These are phyloP conservation scores for Lachancea meyersii DNA, from an alignment of 805 yeast genomes.

Conservation along the genomic window DNA sequence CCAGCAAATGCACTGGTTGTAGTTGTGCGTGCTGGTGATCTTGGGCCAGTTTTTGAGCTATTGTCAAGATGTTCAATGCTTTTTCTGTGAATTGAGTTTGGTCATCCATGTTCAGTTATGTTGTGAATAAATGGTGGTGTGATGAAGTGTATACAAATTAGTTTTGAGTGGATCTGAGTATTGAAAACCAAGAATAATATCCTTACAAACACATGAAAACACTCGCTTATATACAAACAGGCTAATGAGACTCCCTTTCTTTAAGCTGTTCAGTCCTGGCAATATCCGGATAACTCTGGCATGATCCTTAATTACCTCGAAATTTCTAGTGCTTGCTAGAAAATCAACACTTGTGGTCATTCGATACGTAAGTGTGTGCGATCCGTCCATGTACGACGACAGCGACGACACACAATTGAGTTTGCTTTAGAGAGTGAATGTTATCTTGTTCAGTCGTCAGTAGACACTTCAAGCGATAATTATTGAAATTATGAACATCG, in stretches of 20 bases:
- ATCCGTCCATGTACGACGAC: neutral
- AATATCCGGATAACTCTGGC: neutral
- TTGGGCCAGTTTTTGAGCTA: slow-evolving; percentile 75
- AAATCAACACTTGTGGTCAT: neutral
- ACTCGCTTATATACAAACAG: neutral
- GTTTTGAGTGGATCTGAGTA: too few relatives aligned
- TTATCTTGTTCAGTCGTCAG: too few relatives aligned
- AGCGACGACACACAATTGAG: too few relatives aligned
- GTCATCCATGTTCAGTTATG: slow-evolving; percentile 32
- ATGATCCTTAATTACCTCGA: neutral
- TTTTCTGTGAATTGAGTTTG: slow-evolving; percentile 84
- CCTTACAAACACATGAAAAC: too few relatives aligned
- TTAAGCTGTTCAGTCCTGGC: neutral
- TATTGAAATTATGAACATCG: too few relatives aligned
- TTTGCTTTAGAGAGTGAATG: too few relatives aligned
- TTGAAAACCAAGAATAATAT: too few relatives aligned
- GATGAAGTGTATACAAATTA: neutral
- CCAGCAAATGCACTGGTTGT: slow-evolving; percentile 82
- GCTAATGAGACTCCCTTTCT: neutral
- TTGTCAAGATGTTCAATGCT: slow-evolving; percentile 73
- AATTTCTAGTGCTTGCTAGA: slow-evolving; percentile 1
- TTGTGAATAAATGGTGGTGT: neutral
- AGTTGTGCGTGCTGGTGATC: slow-evolving; percentile 81
- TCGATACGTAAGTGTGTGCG: neutral
- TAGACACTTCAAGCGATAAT: too few relatives aligned